Evolutionary conservation across 257 asterid genomes (phyloP).

Genomic region (Solanum paucissectum): DNA sequence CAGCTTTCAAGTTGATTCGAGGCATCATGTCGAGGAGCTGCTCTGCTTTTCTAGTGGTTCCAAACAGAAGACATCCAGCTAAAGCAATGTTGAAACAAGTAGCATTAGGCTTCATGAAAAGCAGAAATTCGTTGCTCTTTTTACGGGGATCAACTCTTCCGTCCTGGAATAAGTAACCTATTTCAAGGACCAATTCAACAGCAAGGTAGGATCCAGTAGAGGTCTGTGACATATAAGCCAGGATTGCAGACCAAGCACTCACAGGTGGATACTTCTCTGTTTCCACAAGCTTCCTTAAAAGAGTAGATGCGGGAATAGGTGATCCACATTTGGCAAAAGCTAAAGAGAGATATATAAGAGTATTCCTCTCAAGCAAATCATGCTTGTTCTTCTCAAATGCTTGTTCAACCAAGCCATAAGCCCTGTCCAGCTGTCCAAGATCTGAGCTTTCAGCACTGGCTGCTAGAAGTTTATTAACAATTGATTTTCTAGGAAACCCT

Average conservation of each 20-base stretch:
- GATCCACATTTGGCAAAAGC: slow-evolving; percentile 67
- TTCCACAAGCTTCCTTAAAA: slow-evolving; percentile 75
- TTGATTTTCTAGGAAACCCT: slow-evolving; percentile 71
- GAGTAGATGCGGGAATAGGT: slow-evolving; percentile 62
- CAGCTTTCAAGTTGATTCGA: slow-evolving; percentile 58
- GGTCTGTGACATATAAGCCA: slow-evolving; percentile 57
- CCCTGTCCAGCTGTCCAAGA: slow-evolving; percentile 51
- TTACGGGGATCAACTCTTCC: slow-evolving; percentile 79
- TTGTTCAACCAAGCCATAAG: slow-evolving; percentile 63
- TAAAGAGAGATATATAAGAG: slow-evolving; percentile 55
- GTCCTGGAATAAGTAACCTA: slow-evolving; percentile 78
- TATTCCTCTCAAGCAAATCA: slow-evolving; percentile 45
- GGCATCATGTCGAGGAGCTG: slow-evolving; percentile 94
- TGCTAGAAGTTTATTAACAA: slow-evolving; percentile 45
- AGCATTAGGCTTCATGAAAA: slow-evolving; percentile 30
- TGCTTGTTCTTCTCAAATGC: slow-evolving; percentile 59
- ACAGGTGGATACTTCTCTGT: slow-evolving; percentile 65
- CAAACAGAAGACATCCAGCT: slow-evolving; percentile 74
- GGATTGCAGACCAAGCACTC: slow-evolving; percentile 68
- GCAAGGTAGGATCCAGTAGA: slow-evolving; percentile 67
- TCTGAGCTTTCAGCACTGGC: slow-evolving; percentile 40
- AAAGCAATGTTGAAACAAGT: slow-evolving; percentile 54
- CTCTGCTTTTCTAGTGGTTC: slow-evolving; percentile 84
- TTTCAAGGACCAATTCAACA: slow-evolving; percentile 78
- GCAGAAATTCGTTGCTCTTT: slow-evolving; percentile 18